phyloP scores from a whole-genome alignment of 768 basidiomycete genomes.

The Xerocomellus dryophilus region DNA sequence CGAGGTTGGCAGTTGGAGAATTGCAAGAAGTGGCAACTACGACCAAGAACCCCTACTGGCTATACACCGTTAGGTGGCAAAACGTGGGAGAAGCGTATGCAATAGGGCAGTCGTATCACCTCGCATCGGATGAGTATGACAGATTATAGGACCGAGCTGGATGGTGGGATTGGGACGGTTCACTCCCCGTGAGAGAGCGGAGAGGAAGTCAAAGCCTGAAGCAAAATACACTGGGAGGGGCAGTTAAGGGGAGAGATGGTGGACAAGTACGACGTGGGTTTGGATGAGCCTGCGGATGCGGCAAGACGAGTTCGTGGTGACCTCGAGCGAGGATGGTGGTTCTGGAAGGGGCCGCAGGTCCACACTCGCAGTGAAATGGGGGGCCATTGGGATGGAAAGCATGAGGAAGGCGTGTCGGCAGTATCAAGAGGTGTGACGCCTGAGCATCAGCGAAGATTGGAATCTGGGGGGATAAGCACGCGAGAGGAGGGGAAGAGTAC shows the following conservation, averaged over 20 bases:
- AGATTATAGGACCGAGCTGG: slow-evolving; percentile 84
- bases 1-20: slow-evolving; percentile 60
- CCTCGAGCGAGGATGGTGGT: not conserved
- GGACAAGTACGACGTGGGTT: slow-evolving; percentile 1
- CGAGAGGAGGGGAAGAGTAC: not conserved
- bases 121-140: slow-evolving; percentile 88
- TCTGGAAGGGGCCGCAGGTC: slow-evolving; percentile 6
- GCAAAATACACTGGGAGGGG: slow-evolving; percentile 75
- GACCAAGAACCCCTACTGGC: slow-evolving; percentile 74
- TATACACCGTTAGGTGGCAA: slow-evolving; percentile 70
- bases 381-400: not conserved
- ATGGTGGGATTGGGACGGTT: slow-evolving; percentile 72
- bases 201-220: slow-evolving; percentile 88
- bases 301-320: not conserved
- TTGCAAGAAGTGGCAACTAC: slow-evolving; percentile 91
- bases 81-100: slow-evolving; percentile 91
- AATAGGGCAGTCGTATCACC: slow-evolving; percentile 79
- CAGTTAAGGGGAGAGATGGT: slow-evolving; percentile 9
- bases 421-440: not conserved
- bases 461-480: slow-evolving; percentile 26
- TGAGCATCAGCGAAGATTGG: slow-evolving; percentile 9
- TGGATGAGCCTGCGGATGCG: slow-evolving; percentile 4
- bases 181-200: slow-evolving; percentile 75
- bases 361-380: not conserved
- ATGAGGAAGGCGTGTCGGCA: not conserved